Conservation (phyloP, 2,329 filamentous ascomycete species). For the Pyricularia grisea region DNA sequence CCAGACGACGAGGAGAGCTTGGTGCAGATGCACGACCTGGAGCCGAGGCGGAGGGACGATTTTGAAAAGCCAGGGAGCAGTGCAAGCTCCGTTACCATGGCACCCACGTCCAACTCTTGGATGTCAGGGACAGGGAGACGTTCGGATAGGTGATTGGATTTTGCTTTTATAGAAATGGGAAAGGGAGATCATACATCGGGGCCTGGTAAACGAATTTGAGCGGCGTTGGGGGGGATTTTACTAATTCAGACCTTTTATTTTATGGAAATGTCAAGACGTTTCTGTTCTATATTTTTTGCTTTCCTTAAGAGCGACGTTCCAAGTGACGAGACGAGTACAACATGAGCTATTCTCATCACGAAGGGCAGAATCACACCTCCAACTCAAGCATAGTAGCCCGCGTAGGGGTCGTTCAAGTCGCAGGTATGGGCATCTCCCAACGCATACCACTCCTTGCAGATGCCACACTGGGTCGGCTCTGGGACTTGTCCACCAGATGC, state of each 20-base stretch:
- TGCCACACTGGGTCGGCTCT: neutral
- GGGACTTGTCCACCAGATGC: neutral
- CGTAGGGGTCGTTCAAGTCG: neutral
- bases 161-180: neutral
- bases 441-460: neutral
- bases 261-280: neutral
- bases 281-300: no score
- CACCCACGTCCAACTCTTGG: neutral
- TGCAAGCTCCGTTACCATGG: neutral
- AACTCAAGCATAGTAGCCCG: neutral
- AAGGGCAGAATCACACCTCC: neutral
- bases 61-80: neutral
- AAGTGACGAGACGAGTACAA: no score
- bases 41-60: neutral
- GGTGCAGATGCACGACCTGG: constrained; percentile 11
- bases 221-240: neutral
- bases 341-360: neutral
- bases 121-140: neutral
- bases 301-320: no score
- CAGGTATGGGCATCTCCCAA: neutral
- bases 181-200: neutral
- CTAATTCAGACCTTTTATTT: neutral
- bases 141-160: neutral
- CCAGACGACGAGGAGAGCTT: constrained; percentile 11
- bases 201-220: no score